These are phyloP conservation scores for Triangularia setosa DNA, from an alignment of 2,329 filamentous ascomycete species.

Conservation along the genomic window DNA sequence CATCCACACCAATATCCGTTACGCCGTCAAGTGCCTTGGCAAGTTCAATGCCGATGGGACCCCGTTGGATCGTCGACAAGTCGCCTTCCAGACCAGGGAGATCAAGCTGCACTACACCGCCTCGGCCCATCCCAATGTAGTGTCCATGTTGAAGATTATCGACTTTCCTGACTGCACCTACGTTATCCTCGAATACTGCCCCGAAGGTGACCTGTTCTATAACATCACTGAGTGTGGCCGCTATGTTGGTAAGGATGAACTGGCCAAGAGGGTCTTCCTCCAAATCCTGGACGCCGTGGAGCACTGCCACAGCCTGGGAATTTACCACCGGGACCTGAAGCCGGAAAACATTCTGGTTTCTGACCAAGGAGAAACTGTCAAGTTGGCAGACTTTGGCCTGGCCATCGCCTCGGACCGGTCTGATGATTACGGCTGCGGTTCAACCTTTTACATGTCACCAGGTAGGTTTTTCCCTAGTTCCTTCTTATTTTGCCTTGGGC, in stretches of 20 bases:
- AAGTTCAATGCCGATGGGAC: slow-evolving; percentile 72
- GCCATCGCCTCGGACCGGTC: slow-evolving; percentile 81
- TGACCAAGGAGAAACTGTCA: slow-evolving; percentile 82
- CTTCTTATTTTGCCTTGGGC: not conserved
- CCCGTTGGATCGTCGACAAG: slow-evolving; percentile 76
- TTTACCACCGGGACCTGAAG: slow-evolving; percentile 97
- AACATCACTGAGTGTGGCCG: slow-evolving; percentile 95
- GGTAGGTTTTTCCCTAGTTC: slow-evolving; percentile 56
- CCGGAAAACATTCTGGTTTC: slow-evolving; percentile 96
- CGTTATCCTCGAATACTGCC: slow-evolving; percentile 94
- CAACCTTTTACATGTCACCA: slow-evolving; percentile 99
- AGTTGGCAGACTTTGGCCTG: slow-evolving; percentile 95
- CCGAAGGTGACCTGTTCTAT: slow-evolving; percentile 92
- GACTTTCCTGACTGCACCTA: slow-evolving; percentile 90
- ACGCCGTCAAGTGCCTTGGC: slow-evolving; percentile 96
- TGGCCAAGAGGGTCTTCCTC: slow-evolving; percentile 83
- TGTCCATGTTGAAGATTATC: slow-evolving; percentile 90
- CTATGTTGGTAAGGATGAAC: slow-evolving; percentile 86
- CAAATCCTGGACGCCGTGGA: slow-evolving; percentile 96
- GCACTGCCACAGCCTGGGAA: slow-evolving; percentile 87
- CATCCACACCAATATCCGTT: slow-evolving; percentile 73
- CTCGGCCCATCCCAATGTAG: slow-evolving; percentile 86
- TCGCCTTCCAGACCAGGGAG: slow-evolving; percentile 87
- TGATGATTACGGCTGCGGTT: slow-evolving; percentile 94
- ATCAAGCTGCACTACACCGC: slow-evolving; percentile 88